These are phyloP conservation scores for Ceratobasidium papillatum DNA, from an alignment of 1,284 basidiomycete genomes.

Conservation along the genomic window DNA sequence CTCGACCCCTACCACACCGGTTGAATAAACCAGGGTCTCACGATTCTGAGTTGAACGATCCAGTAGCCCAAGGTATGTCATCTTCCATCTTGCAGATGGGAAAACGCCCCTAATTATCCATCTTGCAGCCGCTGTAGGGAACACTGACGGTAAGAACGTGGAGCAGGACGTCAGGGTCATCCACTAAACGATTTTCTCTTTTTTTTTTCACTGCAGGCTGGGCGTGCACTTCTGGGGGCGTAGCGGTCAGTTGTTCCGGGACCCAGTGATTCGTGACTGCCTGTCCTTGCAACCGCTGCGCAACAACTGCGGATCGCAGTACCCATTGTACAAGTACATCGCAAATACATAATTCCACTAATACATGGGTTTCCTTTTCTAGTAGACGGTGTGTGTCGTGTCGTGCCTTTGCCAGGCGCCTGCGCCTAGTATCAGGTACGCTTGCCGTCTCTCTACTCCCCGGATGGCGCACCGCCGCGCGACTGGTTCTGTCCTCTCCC, in stretches of 20 bases:
- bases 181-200: neutral
- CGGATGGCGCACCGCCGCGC: neutral
- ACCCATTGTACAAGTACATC: slow-evolving; percentile 14
- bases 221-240: slow-evolving; percentile 26
- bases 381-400: neutral
- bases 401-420: neutral
- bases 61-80: slow-evolving; percentile 21
- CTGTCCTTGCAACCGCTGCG: neutral
- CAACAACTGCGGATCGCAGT: slow-evolving; percentile 8
- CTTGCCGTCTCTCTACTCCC: neutral
- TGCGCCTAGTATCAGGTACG: neutral
- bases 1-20: slow-evolving; percentile 24
- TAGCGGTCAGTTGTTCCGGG: slow-evolving; percentile 27
- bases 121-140: slow-evolving; percentile 27
- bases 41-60: slow-evolving; percentile 32
- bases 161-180: neutral
- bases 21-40: slow-evolving; percentile 31
- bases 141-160: slow-evolving; percentile 15
- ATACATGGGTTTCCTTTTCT: neutral
- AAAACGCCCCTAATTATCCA: neutral
- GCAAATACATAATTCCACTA: slow-evolving; percentile 18
- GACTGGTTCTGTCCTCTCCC: neutral
- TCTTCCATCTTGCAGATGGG: neutral
- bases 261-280: neutral
- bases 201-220: neutral